Evolutionary conservation across 164 flowering plant genomes (phyloP).

Genomic region (Magnolia changhungtana): DNA sequence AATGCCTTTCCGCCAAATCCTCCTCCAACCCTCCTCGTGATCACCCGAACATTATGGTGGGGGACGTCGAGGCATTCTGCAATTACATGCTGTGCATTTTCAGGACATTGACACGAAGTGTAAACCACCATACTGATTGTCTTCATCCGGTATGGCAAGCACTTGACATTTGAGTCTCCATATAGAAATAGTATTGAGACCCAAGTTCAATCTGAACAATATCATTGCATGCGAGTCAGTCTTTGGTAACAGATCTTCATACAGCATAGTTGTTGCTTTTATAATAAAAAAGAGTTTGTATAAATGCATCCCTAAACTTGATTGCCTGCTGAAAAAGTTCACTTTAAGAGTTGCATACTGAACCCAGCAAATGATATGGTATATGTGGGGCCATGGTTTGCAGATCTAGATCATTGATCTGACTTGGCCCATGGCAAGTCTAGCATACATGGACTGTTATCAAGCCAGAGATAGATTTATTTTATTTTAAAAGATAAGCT

Average conservation of each 20-base stretch:
- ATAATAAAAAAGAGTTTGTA: not conserved
- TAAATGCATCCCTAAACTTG: too few species aligned
- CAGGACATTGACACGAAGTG: slow-evolving; percentile 73
- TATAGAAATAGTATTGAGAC: slow-evolving; percentile 82
- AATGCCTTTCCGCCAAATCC: slow-evolving; percentile 91
- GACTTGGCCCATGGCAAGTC: too few species aligned
- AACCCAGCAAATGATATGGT: too few species aligned
- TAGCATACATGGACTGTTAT: too few species aligned
- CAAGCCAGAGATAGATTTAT: too few species aligned
- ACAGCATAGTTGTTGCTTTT: not conserved
- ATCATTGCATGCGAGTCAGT: not conserved
- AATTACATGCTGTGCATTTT: slow-evolving; percentile 43
- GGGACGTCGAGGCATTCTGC: slow-evolving; percentile 86
- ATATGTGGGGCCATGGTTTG: too few species aligned
- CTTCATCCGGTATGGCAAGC: slow-evolving; percentile 92
- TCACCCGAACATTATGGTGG: slow-evolving; percentile 74
- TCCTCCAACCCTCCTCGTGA: slow-evolving; percentile 93
- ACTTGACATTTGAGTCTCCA: slow-evolving; percentile 95
- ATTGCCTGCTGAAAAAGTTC: too few species aligned
- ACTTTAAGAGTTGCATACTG: too few species aligned
- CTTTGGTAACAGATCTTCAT: not conserved
- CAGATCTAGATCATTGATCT: too few species aligned
- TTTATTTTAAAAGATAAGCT: too few species aligned
- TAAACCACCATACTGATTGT: slow-evolving; percentile 78
- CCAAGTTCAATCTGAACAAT: slow-evolving; percentile 64